Base-by-base conservation (phyloP, 73 alveolate species). In the Tetrahymena borealis region DNA sequence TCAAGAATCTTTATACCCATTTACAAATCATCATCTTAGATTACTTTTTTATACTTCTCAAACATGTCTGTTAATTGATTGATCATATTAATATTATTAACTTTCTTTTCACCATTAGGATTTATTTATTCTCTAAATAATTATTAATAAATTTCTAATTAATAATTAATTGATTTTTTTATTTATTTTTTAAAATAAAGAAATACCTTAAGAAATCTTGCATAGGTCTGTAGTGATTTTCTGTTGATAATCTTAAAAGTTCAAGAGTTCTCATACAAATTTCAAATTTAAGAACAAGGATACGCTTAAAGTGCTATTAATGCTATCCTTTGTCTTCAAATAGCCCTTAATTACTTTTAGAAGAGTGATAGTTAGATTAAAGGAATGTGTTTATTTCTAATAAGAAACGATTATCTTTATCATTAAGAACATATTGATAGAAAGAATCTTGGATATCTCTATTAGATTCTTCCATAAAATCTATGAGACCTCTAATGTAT, bases 201-300 rank as follows among this genome's bases (percentile, higher is more conserved):
- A 1, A 43, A 24, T 60, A 60, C 85, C 85, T 60, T 60, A 60
- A 60, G 13, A 60, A 60, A 60, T 60, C 85, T 60, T 60, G 85
- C 85, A 60, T 60, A 60, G 85, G 85, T 60, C 85, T 60, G 85
- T 60, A 60, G 85, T 60, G 85, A 60, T 60, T 60, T 60, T 60
- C 85, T 15, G 85, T 60, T 3, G 85, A 60, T 7, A 60, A 35
- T 60, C 85, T 60, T 28, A 60, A 60, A 6, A 60, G 85, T 35
- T 60, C 85, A 60, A 60, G 85, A 3, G 85, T 24, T 60, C 85
- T 60, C 85, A 60, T 60, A 60, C 85, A 60, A 60, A 60, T 60
- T 60, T 60, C 85, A 20, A 60, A 60, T n/a, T 60, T 60, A 24
- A 60, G 28, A 15, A 60, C 85, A 24, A 60, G 28, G 7, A 60